phyloP scores from a whole-genome alignment of 495 filamentous ascomycete genomes.

The Tuber calosporum region DNA sequence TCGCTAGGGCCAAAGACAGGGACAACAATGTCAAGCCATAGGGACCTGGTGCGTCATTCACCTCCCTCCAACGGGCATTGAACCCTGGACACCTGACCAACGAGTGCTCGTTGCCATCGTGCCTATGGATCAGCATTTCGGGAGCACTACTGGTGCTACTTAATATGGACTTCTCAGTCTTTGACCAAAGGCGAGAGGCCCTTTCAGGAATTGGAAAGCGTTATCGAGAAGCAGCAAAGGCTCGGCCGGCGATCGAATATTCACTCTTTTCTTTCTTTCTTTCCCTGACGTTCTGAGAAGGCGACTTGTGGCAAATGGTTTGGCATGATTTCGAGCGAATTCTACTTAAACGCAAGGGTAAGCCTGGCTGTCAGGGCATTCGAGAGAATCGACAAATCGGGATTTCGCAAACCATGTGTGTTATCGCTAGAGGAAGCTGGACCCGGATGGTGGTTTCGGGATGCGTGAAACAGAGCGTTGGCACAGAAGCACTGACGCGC shows the following conservation, averaged over 20 bases:
- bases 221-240: conserved; percentile 38
- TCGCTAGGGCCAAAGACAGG: conserved; percentile 22
- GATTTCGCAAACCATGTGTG: conserved; percentile 48
- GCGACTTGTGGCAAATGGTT: conserved; percentile 54
- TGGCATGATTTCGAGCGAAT: conserved; percentile 55
- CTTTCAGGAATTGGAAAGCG: conserved; percentile 20
- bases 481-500: conserved; percentile 5
- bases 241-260: conserved; percentile 28
- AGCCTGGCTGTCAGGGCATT: conserved; percentile 16
- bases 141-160: conserved; percentile 11
- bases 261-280: conserved; percentile 23
- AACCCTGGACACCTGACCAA: neutral
- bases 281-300: conserved; percentile 49
- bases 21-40: conserved; percentile 20
- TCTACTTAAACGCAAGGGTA: conserved; percentile 39
- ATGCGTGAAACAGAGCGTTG: conserved; percentile 11
- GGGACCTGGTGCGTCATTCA: neutral
- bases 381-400: conserved; percentile 11
- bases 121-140: conserved; percentile 14
- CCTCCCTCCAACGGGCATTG: neutral
- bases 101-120: conserved; percentile 4
- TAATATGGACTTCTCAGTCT: conserved; percentile 1
- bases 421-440: conserved; percentile 52
- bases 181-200: conserved; percentile 15
- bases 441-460: conserved; percentile 48